Conservation (phyloP, 2,329 filamentous ascomycete species). For the Colletotrichum higginsianum region DNA sequence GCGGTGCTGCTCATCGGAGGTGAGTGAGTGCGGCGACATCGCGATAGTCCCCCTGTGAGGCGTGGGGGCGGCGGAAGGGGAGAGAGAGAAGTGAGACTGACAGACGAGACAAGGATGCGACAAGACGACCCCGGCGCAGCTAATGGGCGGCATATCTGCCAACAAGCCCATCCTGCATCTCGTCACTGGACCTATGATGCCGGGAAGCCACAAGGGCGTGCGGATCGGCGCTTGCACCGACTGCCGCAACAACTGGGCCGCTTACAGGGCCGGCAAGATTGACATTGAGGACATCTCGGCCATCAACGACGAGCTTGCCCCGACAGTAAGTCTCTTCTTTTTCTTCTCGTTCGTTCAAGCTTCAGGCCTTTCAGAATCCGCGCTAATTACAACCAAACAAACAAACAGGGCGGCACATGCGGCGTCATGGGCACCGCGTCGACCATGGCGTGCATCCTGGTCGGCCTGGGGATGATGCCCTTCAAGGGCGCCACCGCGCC, state of each 20-base stretch:
- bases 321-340: slow-evolving; percentile 65
- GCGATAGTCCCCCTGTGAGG: neutral
- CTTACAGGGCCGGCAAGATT: slow-evolving; percentile 74
- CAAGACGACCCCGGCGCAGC: slow-evolving; percentile 80
- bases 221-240: slow-evolving; percentile 82
- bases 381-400: too few species aligned
- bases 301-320: slow-evolving; percentile 81
- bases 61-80: too few species aligned
- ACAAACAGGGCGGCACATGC: slow-evolving; percentile 77
- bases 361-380: too few species aligned
- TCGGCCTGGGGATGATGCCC: slow-evolving; percentile 85
- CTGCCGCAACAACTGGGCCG: slow-evolving; percentile 81
- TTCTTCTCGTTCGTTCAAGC: too few species aligned
- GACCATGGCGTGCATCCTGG: slow-evolving; percentile 89
- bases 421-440: slow-evolving; percentile 95
- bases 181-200: slow-evolving; percentile 83
- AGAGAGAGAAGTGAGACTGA: neutral
- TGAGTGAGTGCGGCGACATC: slow-evolving; percentile 51
- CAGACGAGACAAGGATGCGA: slow-evolving; percentile 70
- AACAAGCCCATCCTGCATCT: slow-evolving; percentile 80
- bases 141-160: slow-evolving; percentile 83
- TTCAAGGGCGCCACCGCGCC: slow-evolving; percentile 84
- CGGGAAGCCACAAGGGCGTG: slow-evolving; percentile 74
- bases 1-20: slow-evolving; percentile 78
- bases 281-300: slow-evolving; percentile 80